These are phyloP conservation scores for Volvox carteri DNA, from an alignment of 163 green algal genomes.

Conservation along the genomic window DNA sequence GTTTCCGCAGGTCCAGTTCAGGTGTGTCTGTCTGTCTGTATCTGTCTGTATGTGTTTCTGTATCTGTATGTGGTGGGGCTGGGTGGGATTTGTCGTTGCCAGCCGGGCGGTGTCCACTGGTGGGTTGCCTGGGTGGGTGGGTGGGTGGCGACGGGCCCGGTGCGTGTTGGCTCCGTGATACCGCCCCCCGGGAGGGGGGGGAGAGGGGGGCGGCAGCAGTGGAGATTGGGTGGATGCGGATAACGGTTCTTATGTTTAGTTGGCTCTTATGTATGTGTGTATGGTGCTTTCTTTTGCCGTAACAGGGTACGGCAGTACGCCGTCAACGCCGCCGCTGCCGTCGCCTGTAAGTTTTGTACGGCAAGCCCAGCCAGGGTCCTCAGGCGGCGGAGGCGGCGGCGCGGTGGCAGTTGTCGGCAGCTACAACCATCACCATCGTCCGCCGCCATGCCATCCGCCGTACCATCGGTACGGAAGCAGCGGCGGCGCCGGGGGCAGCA, in stretches of 20 bases:
- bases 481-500: neutral
- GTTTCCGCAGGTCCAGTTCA: slow-evolving; percentile 21
- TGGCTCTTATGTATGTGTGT: too few species aligned
- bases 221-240: too few species aligned
- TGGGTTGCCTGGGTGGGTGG: too few species aligned
- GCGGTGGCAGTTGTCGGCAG: neutral
- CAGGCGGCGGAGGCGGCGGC: neutral
- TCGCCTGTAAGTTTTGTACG: neutral
- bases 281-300: neutral
- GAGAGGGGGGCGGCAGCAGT: too few species aligned
- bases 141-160: too few species aligned
- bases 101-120: too few species aligned
- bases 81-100: too few species aligned
- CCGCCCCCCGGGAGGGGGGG: too few species aligned
- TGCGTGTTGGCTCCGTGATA: too few species aligned
- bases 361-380: neutral
- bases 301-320: slow-evolving; percentile 49
- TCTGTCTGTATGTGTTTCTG: neutral
- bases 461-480: neutral
- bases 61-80: neutral
- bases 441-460: neutral
- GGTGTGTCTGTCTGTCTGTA: slow-evolving; percentile 16
- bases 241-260: too few species aligned
- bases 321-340: slow-evolving; percentile 39
- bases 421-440: neutral